Evolutionary conservation across 805 yeast genomes (phyloP).

Genomic region (Maudiozyma saulgeensis): DNA sequence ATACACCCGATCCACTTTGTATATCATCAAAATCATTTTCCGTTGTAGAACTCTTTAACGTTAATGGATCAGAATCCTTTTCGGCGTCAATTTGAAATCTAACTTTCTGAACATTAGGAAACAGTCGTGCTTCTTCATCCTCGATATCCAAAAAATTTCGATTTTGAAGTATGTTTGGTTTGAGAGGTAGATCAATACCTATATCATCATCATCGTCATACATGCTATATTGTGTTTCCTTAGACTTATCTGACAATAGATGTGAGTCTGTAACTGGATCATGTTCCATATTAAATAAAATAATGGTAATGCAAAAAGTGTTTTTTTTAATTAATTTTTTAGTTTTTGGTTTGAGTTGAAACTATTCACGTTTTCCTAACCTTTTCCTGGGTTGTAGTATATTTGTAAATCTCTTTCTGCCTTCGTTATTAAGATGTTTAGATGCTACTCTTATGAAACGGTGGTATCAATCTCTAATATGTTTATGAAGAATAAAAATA

Average conservation of each 20-base stretch:
- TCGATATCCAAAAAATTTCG: conserved; percentile 18
- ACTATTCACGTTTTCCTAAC: no score
- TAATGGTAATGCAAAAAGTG: neutral
- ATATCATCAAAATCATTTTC: neutral
- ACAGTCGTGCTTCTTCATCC: conserved; percentile 7
- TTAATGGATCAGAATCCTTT: neutral
- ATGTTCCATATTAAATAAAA: neutral
- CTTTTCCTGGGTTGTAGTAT: no score
- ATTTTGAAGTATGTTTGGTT: conserved; percentile 10
- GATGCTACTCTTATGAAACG: no score
- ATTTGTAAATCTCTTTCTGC: no score
- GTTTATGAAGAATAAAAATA: no score
- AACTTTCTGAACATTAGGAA: conserved; percentile 6
- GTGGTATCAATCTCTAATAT: no score
- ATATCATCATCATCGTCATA: conserved; percentile 1
- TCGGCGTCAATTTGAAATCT: conserved; percentile 8
- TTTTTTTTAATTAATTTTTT: no score
- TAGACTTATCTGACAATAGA: neutral
- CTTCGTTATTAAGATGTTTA: no score
- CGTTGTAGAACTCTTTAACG: neutral
- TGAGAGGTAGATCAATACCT: conserved; percentile 22
- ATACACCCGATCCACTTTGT: neutral
- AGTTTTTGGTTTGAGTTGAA: no score
- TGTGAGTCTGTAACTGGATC: neutral
- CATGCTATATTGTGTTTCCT: neutral